Evolutionary conservation across 306 rosid genomes (phyloP), one percentile per base, ranked within the genome.

Genomic region (Dicorynia guianensis): DNA sequence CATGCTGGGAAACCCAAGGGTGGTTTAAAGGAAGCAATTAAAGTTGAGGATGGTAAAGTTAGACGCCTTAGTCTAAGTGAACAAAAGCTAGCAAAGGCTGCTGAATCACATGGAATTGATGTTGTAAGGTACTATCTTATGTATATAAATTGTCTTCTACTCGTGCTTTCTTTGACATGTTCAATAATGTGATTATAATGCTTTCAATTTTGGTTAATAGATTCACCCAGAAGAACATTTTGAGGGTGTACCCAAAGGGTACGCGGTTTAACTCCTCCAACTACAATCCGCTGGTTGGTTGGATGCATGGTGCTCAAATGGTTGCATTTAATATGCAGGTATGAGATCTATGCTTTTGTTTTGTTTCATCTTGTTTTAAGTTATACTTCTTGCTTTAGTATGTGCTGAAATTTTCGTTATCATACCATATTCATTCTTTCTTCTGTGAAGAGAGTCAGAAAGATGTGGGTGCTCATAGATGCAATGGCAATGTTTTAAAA

Each of bases 61-160:
- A 88, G 93, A 77, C 93, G 96, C 65, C 88, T 90, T 56, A 90
- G 96, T 77, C 86, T 90, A 82, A 90, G 89, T 69, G 96, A 90
- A 59, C 93, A 87, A 76, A 76, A 77, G 55, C 85, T 90, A 71
- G 90, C 84, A 79, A 87, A 83, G 72, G 93, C 96, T 65, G 6
- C 85, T 34, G 80, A 66, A 33, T 46, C 82, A 30, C 87, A 86
- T 81, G 96, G 86, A 79, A 84, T 68, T 4, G 83, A 86, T 70
- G 85, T 90, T 76, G 85, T 87, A 20, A 84, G 92, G 96, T 87
- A 80, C 60, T 11, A 13, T 43, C 57, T 7, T 25, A 12, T 8
- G 63, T 35, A 56, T 63, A 8, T 66, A 25, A 56, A 34, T n/a
- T 3, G 20, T 49, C 15, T 49, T 58, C 63, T 30, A 36, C 14